phyloP scores from a whole-genome alignment of 139 green algal genomes.

The Desmodesmus armatus region DNA sequence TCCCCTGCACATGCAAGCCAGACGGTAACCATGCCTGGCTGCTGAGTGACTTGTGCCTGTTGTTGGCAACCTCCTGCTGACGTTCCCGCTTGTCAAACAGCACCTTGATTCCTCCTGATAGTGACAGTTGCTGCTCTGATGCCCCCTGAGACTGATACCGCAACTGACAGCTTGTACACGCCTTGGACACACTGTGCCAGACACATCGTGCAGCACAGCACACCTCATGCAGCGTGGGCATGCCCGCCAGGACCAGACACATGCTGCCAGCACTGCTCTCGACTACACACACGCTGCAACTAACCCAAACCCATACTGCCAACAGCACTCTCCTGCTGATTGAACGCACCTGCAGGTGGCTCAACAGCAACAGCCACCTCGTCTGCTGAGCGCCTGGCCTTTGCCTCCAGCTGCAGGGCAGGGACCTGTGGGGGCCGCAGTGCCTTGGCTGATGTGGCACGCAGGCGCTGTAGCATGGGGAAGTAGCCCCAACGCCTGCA shows the following conservation, averaged over 20 bases:
- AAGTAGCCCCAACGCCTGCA: slow-evolving; percentile 46
- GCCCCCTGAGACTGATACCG: no score
- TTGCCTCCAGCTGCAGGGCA: background rate
- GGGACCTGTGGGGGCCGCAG: background rate
- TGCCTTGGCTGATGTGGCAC: slow-evolving; percentile 9
- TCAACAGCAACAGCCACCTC: background rate
- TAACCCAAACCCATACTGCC: no score
- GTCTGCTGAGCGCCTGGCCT: background rate
- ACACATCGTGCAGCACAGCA: no score
- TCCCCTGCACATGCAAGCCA: background rate
- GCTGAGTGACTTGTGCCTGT: background rate
- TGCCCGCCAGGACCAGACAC: no score
- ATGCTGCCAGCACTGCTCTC: no score
- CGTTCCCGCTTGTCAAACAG: background rate
- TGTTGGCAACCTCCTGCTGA: background rate
- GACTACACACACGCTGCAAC: no score
- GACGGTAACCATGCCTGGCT: background rate
- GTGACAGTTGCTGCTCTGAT: background rate
- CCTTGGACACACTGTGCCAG: no score
- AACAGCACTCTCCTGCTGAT: no score
- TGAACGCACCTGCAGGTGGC: background rate
- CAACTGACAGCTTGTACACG: no score
- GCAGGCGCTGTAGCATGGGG: background rate
- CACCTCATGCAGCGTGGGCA: no score
- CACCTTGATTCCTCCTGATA: no score